Conservation (phyloP, 164 flowering plant genomes). For the Umbellularia californica region DNA sequence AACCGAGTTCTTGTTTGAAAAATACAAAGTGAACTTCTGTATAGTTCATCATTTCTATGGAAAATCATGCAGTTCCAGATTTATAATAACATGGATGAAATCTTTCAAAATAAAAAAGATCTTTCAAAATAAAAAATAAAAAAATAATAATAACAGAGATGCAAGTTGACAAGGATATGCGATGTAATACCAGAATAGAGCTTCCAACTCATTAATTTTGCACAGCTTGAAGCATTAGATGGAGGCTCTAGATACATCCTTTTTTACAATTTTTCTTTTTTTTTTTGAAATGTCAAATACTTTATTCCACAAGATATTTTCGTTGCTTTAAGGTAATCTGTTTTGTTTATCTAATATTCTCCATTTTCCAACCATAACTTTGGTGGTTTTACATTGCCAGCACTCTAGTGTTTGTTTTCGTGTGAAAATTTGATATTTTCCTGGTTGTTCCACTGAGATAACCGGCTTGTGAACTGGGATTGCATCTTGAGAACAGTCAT, state of each 20-base stretch:
- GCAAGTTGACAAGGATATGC: background rate
- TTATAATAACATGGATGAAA: background rate
- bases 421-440: slow-evolving; percentile 1
- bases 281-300: no score
- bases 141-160: background rate
- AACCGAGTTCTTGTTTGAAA: background rate
- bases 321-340: background rate
- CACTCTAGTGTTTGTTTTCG: background rate
- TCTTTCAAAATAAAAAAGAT: no score
- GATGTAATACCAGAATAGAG: background rate
- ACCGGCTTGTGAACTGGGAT: slow-evolving; percentile 96
- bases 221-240: no score
- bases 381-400: background rate
- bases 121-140: no score
- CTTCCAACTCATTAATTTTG: no score
- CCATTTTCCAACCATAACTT: background rate
- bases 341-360: background rate
- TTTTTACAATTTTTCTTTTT: no score
- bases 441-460: slow-evolving; percentile 47
- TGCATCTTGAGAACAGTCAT: slow-evolving; percentile 87
- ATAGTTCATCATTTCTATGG: background rate
- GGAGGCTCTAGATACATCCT: no score
- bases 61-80: background rate
- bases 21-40: background rate
- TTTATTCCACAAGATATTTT: background rate